These are phyloP conservation scores for Zelonia costaricensis DNA, from an alignment of 208 protist species.

Conservation along the genomic window DNA sequence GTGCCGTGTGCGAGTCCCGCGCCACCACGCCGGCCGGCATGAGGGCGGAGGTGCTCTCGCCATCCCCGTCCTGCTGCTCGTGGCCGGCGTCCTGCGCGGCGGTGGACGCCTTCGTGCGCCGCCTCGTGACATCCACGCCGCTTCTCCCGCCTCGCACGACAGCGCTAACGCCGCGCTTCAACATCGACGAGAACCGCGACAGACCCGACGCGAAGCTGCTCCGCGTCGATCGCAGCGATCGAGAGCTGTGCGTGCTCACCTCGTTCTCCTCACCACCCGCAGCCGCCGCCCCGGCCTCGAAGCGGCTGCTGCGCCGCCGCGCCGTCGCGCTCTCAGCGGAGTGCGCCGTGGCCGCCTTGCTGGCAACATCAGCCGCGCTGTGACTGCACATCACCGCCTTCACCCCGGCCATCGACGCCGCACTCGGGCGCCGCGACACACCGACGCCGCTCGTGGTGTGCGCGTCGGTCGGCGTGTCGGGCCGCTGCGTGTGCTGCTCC, in stretches of 20 bases:
- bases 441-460: background rate
- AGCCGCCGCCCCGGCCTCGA: background rate
- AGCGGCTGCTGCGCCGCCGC: background rate
- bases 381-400: background rate
- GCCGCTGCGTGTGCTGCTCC: too few relatives aligned
- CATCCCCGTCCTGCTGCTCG: too few relatives aligned
- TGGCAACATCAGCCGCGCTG: background rate
- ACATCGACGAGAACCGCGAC: slow-evolving; percentile 13
- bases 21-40: too few relatives aligned
- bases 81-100: too few relatives aligned
- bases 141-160: background rate
- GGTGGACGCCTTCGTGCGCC: background rate
- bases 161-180: slow-evolving; percentile 5
- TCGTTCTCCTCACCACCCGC: background rate
- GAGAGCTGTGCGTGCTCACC: background rate
- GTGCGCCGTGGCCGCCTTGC: background rate
- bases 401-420: background rate
- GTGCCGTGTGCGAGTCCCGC: too few relatives aligned
- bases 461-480: too few relatives aligned
- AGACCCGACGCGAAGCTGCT: slow-evolving; percentile 15
- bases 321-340: background rate
- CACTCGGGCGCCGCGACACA: background rate
- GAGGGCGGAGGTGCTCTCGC: too few relatives aligned
- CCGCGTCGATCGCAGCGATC: slow-evolving; percentile 8
- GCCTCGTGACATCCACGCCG: background rate